A percentile compares a stretch with the other conserved stretches of the same genome.
Evolutionary conservation across 176 grass and related monocot genomes (phyloP).

Genomic region (Dendrocalamus sinicus): DNA sequence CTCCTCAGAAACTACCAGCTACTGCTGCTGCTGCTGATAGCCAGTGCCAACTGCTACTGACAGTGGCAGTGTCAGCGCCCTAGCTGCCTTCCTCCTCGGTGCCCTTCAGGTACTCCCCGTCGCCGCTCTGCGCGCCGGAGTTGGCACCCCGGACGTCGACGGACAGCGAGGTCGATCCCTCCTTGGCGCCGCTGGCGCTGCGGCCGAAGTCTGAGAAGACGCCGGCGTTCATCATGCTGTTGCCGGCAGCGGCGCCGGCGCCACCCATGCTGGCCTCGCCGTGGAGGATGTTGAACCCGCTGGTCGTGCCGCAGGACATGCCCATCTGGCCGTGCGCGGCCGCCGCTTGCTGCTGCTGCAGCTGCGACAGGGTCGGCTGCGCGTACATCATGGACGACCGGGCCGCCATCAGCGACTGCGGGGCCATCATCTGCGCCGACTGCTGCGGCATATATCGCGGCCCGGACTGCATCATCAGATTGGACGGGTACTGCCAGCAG

Average conservation of each 20-base stretch:
- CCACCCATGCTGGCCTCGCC: slow-evolving; percentile 81
- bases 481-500: slow-evolving; percentile 71
- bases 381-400: slow-evolving; percentile 83
- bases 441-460: slow-evolving; percentile 80
- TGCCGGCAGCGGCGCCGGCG: slow-evolving; percentile 38
- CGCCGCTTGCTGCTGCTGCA: slow-evolving; percentile 72
- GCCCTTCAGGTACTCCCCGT: slow-evolving; percentile 84
- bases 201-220: slow-evolving; percentile 76
- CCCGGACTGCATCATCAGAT: slow-evolving; percentile 86
- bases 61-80: not conserved
- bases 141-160: slow-evolving; percentile 54
- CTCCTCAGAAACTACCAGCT: slow-evolving; percentile 44
- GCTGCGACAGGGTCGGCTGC: slow-evolving; percentile 62
- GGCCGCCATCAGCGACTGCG: slow-evolving; percentile 80
- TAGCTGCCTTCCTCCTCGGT: slow-evolving; percentile 80
- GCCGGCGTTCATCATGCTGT: slow-evolving; percentile 67
- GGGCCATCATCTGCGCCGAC: slow-evolving; percentile 69
- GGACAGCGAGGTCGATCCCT: slow-evolving; percentile 58
- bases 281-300: slow-evolving; percentile 89
- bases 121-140: slow-evolving; percentile 66
- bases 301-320: slow-evolving; percentile 57
- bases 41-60: not conserved
- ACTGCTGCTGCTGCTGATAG: not conserved
- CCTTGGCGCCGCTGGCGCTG: slow-evolving; percentile 52
- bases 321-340: slow-evolving; percentile 68